A percentile compares a stretch with the other conserved stretches of the same genome.
Conservation (phyloP, 169 alveolate species). For the Amoebophrya sp. region DNA sequence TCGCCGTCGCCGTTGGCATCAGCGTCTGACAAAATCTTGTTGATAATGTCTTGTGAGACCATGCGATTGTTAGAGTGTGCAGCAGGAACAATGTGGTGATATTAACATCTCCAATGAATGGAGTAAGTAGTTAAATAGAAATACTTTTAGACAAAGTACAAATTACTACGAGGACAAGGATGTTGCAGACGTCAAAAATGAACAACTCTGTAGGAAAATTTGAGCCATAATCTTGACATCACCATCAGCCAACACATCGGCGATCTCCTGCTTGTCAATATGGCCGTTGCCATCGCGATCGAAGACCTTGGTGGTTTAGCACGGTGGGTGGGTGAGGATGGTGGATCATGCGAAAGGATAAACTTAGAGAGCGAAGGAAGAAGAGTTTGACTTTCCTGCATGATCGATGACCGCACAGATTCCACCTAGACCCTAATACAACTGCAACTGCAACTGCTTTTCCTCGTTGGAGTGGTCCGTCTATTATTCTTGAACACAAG, state of each 20-base stretch:
- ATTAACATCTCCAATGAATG: too few species aligned
- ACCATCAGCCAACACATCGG: slow-evolving; percentile 42
- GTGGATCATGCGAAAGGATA: too few species aligned
- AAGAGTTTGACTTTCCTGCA: not conserved
- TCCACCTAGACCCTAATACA: not conserved
- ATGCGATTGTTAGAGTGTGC: too few species aligned
- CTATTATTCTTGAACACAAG: not conserved
- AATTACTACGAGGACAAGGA: too few species aligned
- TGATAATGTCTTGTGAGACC: slow-evolving; percentile 35
- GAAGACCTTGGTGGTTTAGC: slow-evolving; percentile 38
- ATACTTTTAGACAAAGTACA: too few species aligned
- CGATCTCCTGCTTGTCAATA: slow-evolving; percentile 53
- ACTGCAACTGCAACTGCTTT: not conserved
- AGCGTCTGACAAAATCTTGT: slow-evolving; percentile 44
- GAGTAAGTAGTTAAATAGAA: too few species aligned
- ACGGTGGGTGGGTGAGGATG: too few species aligned
- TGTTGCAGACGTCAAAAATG: too few species aligned
- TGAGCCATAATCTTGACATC: slow-evolving; percentile 31
- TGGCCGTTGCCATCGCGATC: slow-evolving; percentile 58
- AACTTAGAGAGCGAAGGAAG: too few species aligned
- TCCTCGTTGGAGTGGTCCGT: not conserved
- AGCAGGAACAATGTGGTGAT: too few species aligned
- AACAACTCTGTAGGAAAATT: too few species aligned
- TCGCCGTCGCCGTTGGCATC: slow-evolving; percentile 55
- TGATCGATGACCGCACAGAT: not conserved